Evolutionary conservation across 164 flowering plant species (phyloP), one percentile per base, ranked within the genome.

Genomic region (Stephania yunnanensis): DNA sequence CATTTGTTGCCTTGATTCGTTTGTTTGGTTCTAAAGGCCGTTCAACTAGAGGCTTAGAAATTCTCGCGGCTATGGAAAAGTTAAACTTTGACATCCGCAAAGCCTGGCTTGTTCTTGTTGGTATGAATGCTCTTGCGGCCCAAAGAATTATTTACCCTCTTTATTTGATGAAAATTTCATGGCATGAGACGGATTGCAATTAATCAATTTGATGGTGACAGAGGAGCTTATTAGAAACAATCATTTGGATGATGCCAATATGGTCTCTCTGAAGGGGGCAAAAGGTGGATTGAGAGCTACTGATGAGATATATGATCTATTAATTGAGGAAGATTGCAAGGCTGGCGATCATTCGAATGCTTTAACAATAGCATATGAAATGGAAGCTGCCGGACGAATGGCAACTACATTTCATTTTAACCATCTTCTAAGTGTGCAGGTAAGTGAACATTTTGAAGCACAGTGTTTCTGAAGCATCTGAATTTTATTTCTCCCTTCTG

Each of bases 331-430:
- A 83, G 97, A 93, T 65, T 95, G 99, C 82, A 93, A 89, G 84
- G 91, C 74, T 31, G 98, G 99, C 36, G 99, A 95, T 78, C 99
- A 95, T 83, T 91, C 96, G 20, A 95, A 95, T 85, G 99, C 98
- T 69, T 81, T 95, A 72, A 93, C 97, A 29, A 91, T 95, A 72
- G 91, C 98, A 25, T 92, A 93, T 82, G 97, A 89, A 86, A 95
- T 95, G 99, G 99, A 95, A 83, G 96, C 93, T 30, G 96, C 96
- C 53, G 99, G 99, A 44, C 82, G 99, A 70, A 86, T 88, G 92
- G 99, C 98, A 36, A 93, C 96, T 1, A 93, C 99, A 55, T 93
- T 88, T 79, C 99, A 93, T 84, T 95, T 93, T 76, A 95, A 95
- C 79, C 89, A 94, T 82, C 99, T 95, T 79, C 90, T 95, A 67